Evolutionary conservation across 495 filamentous ascomycete genomes (phyloP).

Genomic region (Parathielavia hyrcaniae): DNA sequence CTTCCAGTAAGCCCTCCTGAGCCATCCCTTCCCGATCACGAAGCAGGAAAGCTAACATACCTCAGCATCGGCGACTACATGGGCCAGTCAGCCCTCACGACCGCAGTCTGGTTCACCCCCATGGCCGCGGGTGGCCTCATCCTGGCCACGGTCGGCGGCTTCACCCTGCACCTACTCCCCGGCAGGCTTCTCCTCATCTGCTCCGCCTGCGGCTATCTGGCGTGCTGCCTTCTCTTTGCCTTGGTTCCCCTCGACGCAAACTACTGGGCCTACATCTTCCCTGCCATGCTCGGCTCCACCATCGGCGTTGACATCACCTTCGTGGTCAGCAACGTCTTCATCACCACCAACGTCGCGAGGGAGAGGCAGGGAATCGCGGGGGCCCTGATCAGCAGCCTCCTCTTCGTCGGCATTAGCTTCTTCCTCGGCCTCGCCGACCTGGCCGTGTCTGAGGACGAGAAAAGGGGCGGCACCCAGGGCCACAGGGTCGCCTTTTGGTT

Average conservation of each 20-base stretch:
- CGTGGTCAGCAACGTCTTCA: conserved; percentile 79
- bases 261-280: conserved; percentile 64
- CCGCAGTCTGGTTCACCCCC: conserved; percentile 73
- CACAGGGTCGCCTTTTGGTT: conserved; percentile 68
- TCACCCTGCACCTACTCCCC: conserved; percentile 68
- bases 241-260: conserved; percentile 56
- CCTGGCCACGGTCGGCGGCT: conserved; percentile 63
- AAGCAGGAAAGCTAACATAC: background rate
- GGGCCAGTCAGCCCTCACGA: conserved; percentile 57
- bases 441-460: conserved; percentile 46
- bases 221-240: conserved; percentile 65
- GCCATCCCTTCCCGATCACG: conserved; percentile 9
- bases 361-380: conserved; percentile 71
- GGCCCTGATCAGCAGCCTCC: conserved; percentile 47
- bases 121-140: conserved; percentile 70
- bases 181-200: conserved; percentile 66
- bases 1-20: conserved; percentile 56
- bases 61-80: conserved; percentile 61
- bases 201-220: conserved; percentile 58
- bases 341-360: conserved; percentile 66
- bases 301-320: conserved; percentile 79
- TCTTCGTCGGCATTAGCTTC: conserved; percentile 80
- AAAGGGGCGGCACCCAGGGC: conserved; percentile 42
- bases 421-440: conserved; percentile 72
- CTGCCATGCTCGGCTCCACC: conserved; percentile 74